phyloP scores from a whole-genome alignment of 169 alveolate species.

The Plasmodium vivax region DNA sequence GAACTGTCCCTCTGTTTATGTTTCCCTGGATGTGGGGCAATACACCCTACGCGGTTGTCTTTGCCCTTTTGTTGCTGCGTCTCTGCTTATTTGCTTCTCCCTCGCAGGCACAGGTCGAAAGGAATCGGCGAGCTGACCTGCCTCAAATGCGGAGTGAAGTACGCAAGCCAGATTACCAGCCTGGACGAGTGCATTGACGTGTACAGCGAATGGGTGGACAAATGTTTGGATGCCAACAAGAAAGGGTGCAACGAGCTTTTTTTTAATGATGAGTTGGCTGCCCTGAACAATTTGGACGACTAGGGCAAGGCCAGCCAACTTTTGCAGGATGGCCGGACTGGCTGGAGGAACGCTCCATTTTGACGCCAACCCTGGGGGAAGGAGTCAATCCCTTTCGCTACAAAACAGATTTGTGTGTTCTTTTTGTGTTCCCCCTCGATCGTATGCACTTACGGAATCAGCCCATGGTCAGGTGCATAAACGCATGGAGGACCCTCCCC shows the following conservation, averaged over 20 bases:
- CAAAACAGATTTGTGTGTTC: not conserved
- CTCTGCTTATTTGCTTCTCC: not conserved
- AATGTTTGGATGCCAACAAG: constrained; percentile 85
- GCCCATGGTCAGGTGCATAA: not conserved
- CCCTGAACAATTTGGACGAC: constrained; percentile 34
- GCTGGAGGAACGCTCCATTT: not conserved
- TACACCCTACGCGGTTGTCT: not conserved
- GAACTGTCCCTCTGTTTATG: not conserved
- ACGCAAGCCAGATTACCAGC: constrained; percentile 82
- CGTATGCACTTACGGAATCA: not conserved
- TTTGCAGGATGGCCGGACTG: not conserved
- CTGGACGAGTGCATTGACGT: constrained; percentile 93
- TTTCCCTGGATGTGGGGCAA: not conserved
- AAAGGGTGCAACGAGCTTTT: constrained; percentile 54
- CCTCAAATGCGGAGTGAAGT: constrained; percentile 91
- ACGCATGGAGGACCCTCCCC: not conserved
- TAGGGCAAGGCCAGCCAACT: not conserved
- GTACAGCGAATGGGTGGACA: constrained; percentile 93
- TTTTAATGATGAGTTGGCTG: constrained; percentile 38
- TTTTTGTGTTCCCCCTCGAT: not conserved
- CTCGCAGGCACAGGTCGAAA: constrained; percentile 46
- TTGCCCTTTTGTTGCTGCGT: not conserved
- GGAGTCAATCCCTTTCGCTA: not conserved
- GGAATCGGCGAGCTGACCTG: constrained; percentile 84
- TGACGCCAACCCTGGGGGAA: not conserved